These are phyloP conservation scores for Lecanicillium sp. DNA, from an alignment of 2,329 filamentous ascomycete genomes.

Conservation along the genomic window DNA sequence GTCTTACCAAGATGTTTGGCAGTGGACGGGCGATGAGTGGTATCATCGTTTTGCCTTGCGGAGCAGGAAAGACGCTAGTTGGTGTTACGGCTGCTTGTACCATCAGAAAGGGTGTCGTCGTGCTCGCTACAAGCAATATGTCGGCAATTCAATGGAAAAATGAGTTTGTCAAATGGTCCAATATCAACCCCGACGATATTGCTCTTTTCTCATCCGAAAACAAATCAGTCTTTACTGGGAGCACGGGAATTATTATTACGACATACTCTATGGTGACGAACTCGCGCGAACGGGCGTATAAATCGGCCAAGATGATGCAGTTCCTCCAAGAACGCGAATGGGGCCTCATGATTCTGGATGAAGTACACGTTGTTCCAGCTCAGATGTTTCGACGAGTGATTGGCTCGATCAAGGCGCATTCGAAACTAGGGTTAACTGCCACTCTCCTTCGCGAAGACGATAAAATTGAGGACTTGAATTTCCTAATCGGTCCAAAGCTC, in stretches of 20 bases:
- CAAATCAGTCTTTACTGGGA: conserved; percentile 69
- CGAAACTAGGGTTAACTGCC: conserved; percentile 82
- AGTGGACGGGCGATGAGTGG: conserved; percentile 95
- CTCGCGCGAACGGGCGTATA: conserved; percentile 69
- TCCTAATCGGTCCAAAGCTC: conserved; percentile 84
- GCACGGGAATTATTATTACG: conserved; percentile 83
- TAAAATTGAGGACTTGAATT: conserved; percentile 90
- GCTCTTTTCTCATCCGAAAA: conserved; percentile 83
- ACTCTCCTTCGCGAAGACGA: conserved; percentile 87
- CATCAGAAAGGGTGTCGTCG: conserved; percentile 91
- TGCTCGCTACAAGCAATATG: conserved; percentile 95
- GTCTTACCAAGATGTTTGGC: conserved; percentile 97
- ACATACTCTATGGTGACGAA: conserved; percentile 93
- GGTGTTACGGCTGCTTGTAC: conserved; percentile 96
- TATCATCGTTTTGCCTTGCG: conserved; percentile 93
- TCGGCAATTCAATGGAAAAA: conserved; percentile 94
- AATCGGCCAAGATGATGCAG: conserved; percentile 88
- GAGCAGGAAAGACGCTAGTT: conserved; percentile 92
- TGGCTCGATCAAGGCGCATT: conserved; percentile 77
- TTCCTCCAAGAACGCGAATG: conserved; percentile 77
- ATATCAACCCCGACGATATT: conserved; percentile 78
- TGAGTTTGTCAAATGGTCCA: conserved; percentile 97
- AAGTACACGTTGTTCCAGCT: conserved; percentile 88
- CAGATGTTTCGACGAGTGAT: conserved; percentile 88
- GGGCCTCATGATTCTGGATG: conserved; percentile 88